Evolutionary conservation across 768 basidiomycete species (phyloP).

Genomic region (Lyophyllum decastes): DNA sequence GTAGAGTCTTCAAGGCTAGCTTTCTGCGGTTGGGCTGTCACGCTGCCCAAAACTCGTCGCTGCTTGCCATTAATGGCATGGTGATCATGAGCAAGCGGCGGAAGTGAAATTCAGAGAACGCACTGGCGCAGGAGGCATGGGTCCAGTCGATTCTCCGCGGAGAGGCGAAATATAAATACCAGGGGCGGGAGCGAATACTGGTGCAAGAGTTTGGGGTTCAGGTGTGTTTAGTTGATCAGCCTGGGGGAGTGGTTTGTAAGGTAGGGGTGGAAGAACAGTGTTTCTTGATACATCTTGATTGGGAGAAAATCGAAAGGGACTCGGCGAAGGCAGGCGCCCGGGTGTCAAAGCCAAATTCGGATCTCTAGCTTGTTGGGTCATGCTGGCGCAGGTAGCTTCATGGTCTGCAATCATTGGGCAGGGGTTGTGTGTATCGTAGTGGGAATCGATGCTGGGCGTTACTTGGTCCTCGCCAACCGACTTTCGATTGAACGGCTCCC

Average conservation of each 20-base stretch:
- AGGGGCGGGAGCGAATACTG: constrained; percentile 35
- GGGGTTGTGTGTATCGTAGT: background rate
- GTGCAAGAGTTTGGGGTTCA: constrained; percentile 10
- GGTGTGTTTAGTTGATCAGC: background rate
- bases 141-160: constrained; percentile 9
- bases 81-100: background rate
- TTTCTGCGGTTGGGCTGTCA: background rate
- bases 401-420: background rate
- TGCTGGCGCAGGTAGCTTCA: background rate
- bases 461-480: background rate
- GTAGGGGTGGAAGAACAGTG: background rate
- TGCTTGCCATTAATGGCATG: background rate
- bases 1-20: background rate
- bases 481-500: constrained; percentile 52
- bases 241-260: background rate
- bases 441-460: background rate
- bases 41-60: background rate
- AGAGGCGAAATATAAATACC: constrained; percentile 40
- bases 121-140: background rate
- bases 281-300: constrained; percentile 11
- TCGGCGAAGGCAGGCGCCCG: constrained; percentile 18
- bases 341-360: background rate
- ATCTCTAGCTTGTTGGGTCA: background rate
- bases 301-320: constrained; percentile 28
- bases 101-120: background rate